phyloP scores from a whole-genome alignment of 176 grass and related monocot species.

The Musa acuminata region DNA sequence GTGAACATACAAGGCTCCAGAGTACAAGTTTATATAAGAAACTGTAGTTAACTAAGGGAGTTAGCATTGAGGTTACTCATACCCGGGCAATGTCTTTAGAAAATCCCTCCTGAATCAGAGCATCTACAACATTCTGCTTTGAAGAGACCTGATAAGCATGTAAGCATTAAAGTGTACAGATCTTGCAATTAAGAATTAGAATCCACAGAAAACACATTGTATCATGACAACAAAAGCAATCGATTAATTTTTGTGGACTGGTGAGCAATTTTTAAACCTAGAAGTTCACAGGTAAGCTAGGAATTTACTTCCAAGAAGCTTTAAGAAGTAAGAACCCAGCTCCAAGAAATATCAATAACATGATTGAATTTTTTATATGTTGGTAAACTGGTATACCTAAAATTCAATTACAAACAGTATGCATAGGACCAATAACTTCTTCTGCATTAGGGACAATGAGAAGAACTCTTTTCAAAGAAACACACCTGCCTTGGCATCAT shows the following conservation, averaged over 20 bases:
- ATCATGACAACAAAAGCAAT: not conserved
- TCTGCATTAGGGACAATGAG: not conserved
- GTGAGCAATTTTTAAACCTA: not conserved
- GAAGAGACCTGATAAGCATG: conserved; percentile 46
- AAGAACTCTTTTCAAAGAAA: conserved; percentile 5
- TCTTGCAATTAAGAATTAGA: not conserved
- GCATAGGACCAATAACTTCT: not conserved
- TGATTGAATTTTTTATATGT: not conserved
- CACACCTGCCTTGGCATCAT: conserved; percentile 55
- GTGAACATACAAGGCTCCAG: too few species aligned
- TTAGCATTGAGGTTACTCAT: conserved; percentile 8
- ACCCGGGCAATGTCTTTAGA: conserved; percentile 82
- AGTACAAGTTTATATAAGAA: too few species aligned
- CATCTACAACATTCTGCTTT: conserved; percentile 62
- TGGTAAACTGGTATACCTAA: not conserved
- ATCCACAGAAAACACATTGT: not conserved
- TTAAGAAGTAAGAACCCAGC: not conserved
- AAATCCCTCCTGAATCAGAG: conserved; percentile 59
- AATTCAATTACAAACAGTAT: not conserved
- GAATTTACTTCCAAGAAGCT: not conserved
- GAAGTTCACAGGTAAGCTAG: not conserved
- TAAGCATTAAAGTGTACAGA: conserved; percentile 18
- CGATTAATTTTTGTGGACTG: too few species aligned
- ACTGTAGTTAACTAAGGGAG: not conserved
- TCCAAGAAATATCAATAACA: not conserved